phyloP scores from a whole-genome alignment of 192 early-diverging fungal genomes.

The Gonapodya prolifera region DNA sequence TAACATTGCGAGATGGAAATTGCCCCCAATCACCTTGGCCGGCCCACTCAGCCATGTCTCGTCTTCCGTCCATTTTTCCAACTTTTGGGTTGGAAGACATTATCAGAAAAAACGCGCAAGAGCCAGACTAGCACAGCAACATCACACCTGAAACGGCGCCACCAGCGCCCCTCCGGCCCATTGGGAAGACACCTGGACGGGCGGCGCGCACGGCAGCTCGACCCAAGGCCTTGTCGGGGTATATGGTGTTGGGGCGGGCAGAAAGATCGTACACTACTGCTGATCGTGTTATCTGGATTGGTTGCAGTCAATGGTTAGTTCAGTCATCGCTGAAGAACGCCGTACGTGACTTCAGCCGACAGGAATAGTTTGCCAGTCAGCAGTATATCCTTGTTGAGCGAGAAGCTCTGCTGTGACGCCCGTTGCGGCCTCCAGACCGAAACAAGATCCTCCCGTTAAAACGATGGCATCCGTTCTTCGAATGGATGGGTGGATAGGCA shows the following conservation, averaged over 20 bases:
- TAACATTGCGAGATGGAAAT: no score
- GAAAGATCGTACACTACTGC: not conserved
- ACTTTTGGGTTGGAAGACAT: not conserved
- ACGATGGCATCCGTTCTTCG: not conserved
- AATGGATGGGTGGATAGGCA: no score
- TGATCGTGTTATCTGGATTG: not conserved
- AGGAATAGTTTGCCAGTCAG: not conserved
- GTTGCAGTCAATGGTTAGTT: not conserved
- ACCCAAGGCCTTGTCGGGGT: not conserved
- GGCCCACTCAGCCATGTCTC: not conserved
- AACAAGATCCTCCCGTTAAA: not conserved
- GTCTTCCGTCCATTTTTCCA: not conserved
- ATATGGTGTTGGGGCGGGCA: not conserved
- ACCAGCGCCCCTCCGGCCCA: not conserved
- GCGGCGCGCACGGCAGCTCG: not conserved
- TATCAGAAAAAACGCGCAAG: no score
- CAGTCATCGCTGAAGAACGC: not conserved
- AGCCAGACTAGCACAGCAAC: no score
- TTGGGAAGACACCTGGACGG: not conserved
- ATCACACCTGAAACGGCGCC: no score
- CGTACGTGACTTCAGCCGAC: not conserved
- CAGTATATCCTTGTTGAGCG: not conserved
- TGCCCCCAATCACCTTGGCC: not conserved
- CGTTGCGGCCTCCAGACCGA: not conserved
- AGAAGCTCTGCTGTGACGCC: not conserved